A percentile compares a stretch with the other conserved stretches of the same genome.
These are phyloP conservation scores for Talaromyces sp. DNA, from an alignment of 2,329 filamentous ascomycete genomes.

Conservation along the genomic window DNA sequence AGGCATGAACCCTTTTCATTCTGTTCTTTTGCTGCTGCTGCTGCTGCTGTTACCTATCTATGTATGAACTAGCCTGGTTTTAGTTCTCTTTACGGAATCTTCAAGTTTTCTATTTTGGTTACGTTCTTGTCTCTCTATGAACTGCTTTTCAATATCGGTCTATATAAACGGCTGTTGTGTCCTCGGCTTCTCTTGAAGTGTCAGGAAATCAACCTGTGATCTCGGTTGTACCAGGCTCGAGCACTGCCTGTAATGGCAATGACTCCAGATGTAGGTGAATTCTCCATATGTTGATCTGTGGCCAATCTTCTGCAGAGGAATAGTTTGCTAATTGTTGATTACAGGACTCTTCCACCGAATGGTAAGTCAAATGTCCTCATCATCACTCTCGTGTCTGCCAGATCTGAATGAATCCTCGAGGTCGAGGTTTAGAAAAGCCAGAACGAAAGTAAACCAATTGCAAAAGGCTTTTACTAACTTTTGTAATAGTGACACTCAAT, in stretches of 20 bases:
- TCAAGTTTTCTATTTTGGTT: not conserved
- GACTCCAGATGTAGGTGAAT: constrained; percentile 21
- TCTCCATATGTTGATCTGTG: not conserved
- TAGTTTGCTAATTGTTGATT: not conserved
- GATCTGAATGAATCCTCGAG: not conserved
- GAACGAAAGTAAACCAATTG: not conserved
- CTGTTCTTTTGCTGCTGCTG: not conserved
- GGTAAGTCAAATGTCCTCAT: constrained; percentile 14
- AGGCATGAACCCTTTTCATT: not conserved
- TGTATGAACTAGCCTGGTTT: not conserved
- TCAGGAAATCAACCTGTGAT: not conserved
- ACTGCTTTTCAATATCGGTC: not conserved
- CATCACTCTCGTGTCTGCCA: not conserved
- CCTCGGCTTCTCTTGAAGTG: no score
- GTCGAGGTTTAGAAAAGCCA: not conserved
- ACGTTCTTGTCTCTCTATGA: not conserved
- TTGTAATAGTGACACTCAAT: constrained; percentile 41
- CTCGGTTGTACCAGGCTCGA: not conserved
- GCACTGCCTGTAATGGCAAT: constrained; percentile 16
- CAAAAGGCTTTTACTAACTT: not conserved
- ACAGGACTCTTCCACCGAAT: constrained; percentile 21
- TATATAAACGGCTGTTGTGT: no score
- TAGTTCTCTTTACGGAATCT: not conserved
- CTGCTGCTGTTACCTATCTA: not conserved
- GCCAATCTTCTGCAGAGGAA: no score